Conservation (phyloP, 2,329 filamentous ascomycete genomes). For the Chaetoscypha palmicola region DNA sequence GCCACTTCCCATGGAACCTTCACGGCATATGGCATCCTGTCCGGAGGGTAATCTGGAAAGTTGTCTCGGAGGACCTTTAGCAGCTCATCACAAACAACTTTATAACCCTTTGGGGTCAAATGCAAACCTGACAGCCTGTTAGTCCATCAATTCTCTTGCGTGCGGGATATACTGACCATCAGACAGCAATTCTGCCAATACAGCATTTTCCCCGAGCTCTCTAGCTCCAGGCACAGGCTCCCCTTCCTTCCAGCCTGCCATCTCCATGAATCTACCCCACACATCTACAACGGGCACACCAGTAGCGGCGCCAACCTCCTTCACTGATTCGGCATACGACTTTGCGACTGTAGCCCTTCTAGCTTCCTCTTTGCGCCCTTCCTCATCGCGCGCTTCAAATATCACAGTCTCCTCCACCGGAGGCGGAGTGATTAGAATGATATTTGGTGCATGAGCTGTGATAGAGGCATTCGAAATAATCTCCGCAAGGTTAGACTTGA, state of each 20-base stretch:
- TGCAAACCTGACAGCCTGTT: slow-evolving; percentile 17
- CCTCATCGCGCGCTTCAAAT: not conserved
- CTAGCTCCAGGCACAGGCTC: slow-evolving; percentile 12
- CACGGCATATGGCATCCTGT: slow-evolving; percentile 17
- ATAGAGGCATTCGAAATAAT: slow-evolving; percentile 68
- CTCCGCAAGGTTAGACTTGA: slow-evolving; percentile 60
- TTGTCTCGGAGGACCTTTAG: slow-evolving; percentile 16
- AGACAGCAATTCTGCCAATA: slow-evolving; percentile 12
- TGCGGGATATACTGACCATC: slow-evolving; percentile 14
- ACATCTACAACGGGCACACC: slow-evolving; percentile 21
- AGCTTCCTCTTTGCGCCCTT: not conserved
- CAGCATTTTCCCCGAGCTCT: slow-evolving; percentile 13
- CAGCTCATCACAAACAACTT: slow-evolving; percentile 21
- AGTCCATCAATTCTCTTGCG: not conserved
- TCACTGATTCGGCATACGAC: not conserved
- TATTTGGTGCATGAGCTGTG: slow-evolving; percentile 59
- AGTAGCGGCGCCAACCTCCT: not conserved
- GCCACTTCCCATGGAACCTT: slow-evolving; percentile 20
- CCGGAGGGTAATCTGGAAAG: slow-evolving; percentile 21
- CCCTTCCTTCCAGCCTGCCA: slow-evolving; percentile 5
- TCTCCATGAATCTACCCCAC: slow-evolving; percentile 4
- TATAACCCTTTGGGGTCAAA: slow-evolving; percentile 19
- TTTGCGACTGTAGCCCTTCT: not conserved
- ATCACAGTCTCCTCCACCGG: slow-evolving; percentile 54
- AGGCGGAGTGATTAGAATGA: slow-evolving; percentile 73